Percentiles rank a stretch among this genome's conserved stretches.
Conservation (phyloP, 2,329 filamentous ascomycete genomes). For the Arthroderma uncinatum region DNA sequence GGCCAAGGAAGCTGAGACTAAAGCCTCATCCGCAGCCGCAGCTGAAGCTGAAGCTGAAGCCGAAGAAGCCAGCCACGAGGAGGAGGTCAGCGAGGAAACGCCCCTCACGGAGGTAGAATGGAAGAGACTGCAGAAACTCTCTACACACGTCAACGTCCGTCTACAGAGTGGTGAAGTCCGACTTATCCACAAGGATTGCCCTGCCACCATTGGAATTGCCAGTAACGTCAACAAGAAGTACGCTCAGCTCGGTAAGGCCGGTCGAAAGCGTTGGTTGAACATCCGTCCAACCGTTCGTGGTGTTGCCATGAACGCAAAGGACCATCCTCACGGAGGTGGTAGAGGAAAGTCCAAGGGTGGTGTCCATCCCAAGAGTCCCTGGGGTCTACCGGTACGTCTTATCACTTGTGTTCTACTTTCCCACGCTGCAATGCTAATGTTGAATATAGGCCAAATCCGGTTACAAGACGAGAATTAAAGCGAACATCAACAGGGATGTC, state of each 20-base stretch:
- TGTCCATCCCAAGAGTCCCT: conserved; percentile 84
- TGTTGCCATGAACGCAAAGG: conserved; percentile 97
- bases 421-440: conserved; percentile 13
- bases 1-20: background rate
- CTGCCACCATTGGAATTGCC: conserved; percentile 84
- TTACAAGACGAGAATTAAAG: conserved; percentile 82
- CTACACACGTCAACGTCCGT: conserved; percentile 70
- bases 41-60: conserved; percentile 30
- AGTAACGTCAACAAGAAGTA: conserved; percentile 92
- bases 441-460: conserved; percentile 41
- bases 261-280: conserved; percentile 83
- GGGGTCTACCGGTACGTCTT: conserved; percentile 78
- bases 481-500: conserved; percentile 85
- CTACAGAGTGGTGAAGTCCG: conserved; percentile 89
- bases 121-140: conserved; percentile 45
- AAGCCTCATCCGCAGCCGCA: too few species aligned
- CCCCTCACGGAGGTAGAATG: conserved; percentile 28
- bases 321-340: conserved; percentile 98
- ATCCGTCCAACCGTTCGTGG: conserved; percentile 92
- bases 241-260: conserved; percentile 85
- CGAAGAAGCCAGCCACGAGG: conserved; percentile 7
- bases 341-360: conserved; percentile 99
- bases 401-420: conserved; percentile 9
- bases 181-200: conserved; percentile 80
- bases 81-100: conserved; percentile 11